Conservation (phyloP, 2,329 filamentous ascomycete genomes). For the Microdochium nivale region DNA sequence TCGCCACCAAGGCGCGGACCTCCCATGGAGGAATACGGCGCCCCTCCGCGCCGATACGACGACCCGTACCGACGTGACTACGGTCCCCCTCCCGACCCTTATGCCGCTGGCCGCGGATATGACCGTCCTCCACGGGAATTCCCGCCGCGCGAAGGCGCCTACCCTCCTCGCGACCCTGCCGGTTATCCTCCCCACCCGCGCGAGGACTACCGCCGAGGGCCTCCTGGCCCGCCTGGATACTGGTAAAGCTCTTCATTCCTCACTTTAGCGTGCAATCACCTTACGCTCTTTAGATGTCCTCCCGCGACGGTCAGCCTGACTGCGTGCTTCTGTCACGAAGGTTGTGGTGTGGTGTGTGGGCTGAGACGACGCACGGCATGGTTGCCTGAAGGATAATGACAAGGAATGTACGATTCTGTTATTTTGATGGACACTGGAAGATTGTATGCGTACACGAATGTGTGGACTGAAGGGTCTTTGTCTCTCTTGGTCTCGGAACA, state of each 20-base stretch:
- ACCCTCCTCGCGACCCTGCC: constrained; percentile 24
- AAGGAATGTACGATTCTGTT: neutral
- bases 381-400: no score
- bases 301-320: neutral
- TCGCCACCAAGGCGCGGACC: constrained; percentile 67
- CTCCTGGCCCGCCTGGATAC: constrained; percentile 15
- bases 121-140: constrained; percentile 45
- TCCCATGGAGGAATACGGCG: constrained; percentile 68
- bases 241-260: constrained; percentile 21
- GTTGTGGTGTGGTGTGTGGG: neutral
- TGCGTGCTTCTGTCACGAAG: neutral
- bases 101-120: constrained; percentile 49
- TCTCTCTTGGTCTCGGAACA: neutral
- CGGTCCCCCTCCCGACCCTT: constrained; percentile 50
- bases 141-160: constrained; percentile 40
- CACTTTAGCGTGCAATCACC: constrained; percentile 14
- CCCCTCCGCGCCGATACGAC: constrained; percentile 60
- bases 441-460: neutral
- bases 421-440: neutral
- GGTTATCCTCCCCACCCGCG: constrained; percentile 15
- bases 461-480: neutral
- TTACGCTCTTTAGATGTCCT: constrained; percentile 22
- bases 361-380: neutral
- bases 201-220: constrained; percentile 22
- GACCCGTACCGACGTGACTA: constrained; percentile 69